phyloP scores from a whole-genome alignment of 495 filamentous ascomycete species.

The Tuber magnatum region DNA sequence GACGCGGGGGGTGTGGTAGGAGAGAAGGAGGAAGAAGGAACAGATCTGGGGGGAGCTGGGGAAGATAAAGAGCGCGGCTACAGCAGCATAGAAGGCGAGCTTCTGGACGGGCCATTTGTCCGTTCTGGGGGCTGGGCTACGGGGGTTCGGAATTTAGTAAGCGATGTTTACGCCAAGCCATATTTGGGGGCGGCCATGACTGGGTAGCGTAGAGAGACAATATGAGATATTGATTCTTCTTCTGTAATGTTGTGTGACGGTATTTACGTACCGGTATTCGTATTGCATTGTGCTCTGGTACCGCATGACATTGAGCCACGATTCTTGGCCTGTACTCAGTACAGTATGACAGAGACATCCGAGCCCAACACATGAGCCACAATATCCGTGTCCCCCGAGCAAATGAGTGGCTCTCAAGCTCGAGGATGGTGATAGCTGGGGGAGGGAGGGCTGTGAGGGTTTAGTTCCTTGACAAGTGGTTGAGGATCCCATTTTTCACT shows the following conservation, averaged over 20 bases:
- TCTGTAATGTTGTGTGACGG: background rate
- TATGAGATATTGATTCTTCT: background rate
- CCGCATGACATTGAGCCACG: background rate
- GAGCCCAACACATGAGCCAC: background rate
- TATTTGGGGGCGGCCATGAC: background rate
- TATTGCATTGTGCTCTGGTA: background rate
- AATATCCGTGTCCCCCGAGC: background rate
- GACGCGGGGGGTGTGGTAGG: slow-evolving; percentile 33
- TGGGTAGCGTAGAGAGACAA: background rate
- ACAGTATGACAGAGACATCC: background rate
- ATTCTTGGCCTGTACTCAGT: background rate
- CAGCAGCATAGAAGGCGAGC: background rate
- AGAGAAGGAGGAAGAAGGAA: slow-evolving; percentile 38
- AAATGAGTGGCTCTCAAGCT: background rate
- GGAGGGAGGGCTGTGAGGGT: too few species aligned
- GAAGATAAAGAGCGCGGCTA: slow-evolving; percentile 40
- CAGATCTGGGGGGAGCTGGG: slow-evolving; percentile 33
- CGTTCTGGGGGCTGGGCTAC: background rate
- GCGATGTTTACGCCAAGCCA: background rate
- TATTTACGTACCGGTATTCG: background rate
- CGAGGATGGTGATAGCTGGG: background rate
- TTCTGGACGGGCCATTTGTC: background rate
- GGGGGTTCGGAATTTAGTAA: background rate
- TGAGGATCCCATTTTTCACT: too few species aligned
- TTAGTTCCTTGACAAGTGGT: too few species aligned